Base-by-base conservation (phyloP, 2,329 filamentous ascomycete genomes). In the Neodidymelliopsis sp. region DNA sequence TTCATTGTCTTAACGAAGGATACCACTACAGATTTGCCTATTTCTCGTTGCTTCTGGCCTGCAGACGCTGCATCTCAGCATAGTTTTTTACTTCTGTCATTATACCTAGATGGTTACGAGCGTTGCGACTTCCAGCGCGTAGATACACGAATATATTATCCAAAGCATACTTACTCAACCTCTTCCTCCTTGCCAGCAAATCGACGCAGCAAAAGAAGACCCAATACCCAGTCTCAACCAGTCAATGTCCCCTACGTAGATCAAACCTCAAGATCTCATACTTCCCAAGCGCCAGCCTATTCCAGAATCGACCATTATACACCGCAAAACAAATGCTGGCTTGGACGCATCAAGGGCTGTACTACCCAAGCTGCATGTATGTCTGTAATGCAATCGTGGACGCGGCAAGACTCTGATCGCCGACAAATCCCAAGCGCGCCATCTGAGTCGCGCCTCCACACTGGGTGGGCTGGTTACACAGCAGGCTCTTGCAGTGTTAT, bases 81-180 rank as follows among this genome's bases (percentile, higher is more conserved):
- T 43, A 39, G 24, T 41, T 51, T 36, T 37, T 39, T 44, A 38
- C 25, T 30, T 35, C 40, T 43, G 38, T 55, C 36, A 47, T 57
- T 43, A 45, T 45, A 38, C 27, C 50, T 58, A 55, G 45, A 57
- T 49, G 55, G 57, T 55, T 42, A 59, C 47, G 34, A 57, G 35
- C 52, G 54, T 58, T 50, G 54, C 57, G 46, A 56, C 43, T 44
- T 48, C 49, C 52, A 56, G 41, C 51, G 59, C 49, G 40, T 60
- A 60, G 54, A 60, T 51, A 40, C 41, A 65, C 50, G 60, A 65
- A 60, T 50, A 57, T 53, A 37, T 25, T 23, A 35, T 33, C 25
- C 22, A 28, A 28, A 15, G 12, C 11, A 23, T 10, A 16, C n/a
- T 22, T 27, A 46, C 13, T 20, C n/a, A n/a, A n/a, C n/a, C n/a